A percentile compares a stretch with the other conserved stretches of the same genome.
phyloP scores from a whole-genome alignment of 2,329 filamentous ascomycete genomes.

The Neopestalotiopsis clavispora region DNA sequence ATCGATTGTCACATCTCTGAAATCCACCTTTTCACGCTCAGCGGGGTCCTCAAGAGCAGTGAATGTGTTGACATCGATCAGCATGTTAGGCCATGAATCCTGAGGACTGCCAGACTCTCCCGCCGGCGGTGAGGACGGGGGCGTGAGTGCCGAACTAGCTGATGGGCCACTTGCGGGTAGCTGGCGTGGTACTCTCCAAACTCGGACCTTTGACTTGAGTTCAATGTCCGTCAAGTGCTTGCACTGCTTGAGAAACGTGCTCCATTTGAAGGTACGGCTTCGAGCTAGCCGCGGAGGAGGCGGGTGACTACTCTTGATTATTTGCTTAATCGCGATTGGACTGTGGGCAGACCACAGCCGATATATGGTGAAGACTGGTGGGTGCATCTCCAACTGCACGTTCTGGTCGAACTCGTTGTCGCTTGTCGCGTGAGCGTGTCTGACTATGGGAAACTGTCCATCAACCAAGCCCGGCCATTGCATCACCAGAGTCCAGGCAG shows the following conservation, averaged over 20 bases:
- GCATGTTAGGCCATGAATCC: constrained; percentile 49
- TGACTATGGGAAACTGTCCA: constrained; percentile 72
- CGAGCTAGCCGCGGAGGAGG: constrained; percentile 70
- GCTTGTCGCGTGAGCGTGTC: constrained; percentile 79
- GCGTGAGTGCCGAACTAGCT: constrained; percentile 41
- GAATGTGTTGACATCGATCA: constrained; percentile 69
- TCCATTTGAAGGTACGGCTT: constrained; percentile 71
- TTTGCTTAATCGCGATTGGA: constrained; percentile 60
- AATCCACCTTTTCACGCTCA: constrained; percentile 67
- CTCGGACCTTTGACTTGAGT: constrained; percentile 72
- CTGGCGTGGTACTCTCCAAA: constrained; percentile 70
- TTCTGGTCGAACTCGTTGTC: constrained; percentile 62
- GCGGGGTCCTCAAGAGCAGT: constrained; percentile 63
- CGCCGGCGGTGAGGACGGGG: constrained; percentile 29
- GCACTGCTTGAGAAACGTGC: constrained; percentile 76
- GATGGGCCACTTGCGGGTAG: constrained; percentile 39
- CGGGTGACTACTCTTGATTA: constrained; percentile 64
- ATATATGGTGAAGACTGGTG: constrained; percentile 83
- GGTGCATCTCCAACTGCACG: constrained; percentile 81
- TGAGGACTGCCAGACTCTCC: constrained; percentile 24
- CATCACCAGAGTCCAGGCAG: constrained; percentile 81
- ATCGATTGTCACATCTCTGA: constrained; percentile 74
- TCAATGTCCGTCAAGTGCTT: constrained; percentile 75
- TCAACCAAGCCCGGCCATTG: constrained; percentile 81
- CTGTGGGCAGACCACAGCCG: constrained; percentile 71